A percentile compares a stretch with the other conserved stretches of the same genome.
phyloP scores from a whole-genome alignment of 106 monocot species.

The Apostasia shenzhenica region DNA sequence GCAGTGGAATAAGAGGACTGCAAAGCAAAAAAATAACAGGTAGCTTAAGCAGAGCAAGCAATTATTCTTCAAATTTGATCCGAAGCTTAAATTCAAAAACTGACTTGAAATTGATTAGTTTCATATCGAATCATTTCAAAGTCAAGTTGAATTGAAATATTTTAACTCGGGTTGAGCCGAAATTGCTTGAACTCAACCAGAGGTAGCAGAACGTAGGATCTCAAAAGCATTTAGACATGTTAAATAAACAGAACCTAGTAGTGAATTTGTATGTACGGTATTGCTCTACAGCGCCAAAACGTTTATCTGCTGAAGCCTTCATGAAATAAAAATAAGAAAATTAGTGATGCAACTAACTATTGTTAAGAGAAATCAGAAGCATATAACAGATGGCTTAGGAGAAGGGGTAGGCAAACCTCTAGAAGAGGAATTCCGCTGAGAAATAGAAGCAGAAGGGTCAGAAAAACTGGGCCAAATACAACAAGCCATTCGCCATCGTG shows the following conservation, averaged over 20 bases:
- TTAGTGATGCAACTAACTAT: neutral
- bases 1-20: conserved; percentile 85
- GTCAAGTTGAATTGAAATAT: too few relatives aligned
- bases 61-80: neutral
- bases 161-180: too few relatives aligned
- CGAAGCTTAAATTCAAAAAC: neutral
- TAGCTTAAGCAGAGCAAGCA: neutral
- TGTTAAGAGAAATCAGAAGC: neutral
- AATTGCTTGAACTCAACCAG: too few relatives aligned
- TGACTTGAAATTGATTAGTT: neutral
- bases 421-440: conserved; percentile 90
- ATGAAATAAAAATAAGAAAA: neutral
- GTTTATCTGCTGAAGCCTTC: conserved; percentile 78
- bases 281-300: conserved; percentile 29
- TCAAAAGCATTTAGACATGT: too few relatives aligned
- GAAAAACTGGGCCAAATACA: conserved; percentile 63
- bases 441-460: conserved; percentile 80
- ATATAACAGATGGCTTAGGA: neutral
- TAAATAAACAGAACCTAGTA: conserved; percentile 41
- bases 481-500: conserved; percentile 78
- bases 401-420: conserved; percentile 38
- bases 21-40: conserved; percentile 1
- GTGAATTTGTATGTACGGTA: conserved; percentile 66
- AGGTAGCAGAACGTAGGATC: too few relatives aligned
- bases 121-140: too few relatives aligned